Percentiles rank a stretch among this genome's conserved stretches.
phyloP scores from a whole-genome alignment of 805 yeast species.

The Danielozyma ontarioensis region DNA sequence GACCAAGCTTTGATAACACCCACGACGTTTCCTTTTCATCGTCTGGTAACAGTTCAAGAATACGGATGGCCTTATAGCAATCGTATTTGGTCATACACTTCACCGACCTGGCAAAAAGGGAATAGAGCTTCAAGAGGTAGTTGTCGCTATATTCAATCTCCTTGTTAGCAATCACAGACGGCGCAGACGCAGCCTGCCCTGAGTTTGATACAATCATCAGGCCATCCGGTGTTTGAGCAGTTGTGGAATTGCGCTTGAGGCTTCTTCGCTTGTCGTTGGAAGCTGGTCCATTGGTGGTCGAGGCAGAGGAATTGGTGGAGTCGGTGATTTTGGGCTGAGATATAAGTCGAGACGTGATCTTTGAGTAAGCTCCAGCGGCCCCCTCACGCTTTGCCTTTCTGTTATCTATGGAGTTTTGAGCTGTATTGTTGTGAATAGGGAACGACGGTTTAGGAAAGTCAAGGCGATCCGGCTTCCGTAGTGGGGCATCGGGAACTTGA shows the following conservation, averaged over 20 bases:
- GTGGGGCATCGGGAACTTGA: conserved; percentile 33
- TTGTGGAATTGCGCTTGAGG: conserved; percentile 7
- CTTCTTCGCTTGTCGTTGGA: conserved; percentile 7
- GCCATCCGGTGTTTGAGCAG: conserved; percentile 2
- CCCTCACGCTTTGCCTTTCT: conserved; percentile 25
- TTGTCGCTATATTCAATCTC: conserved; percentile 32
- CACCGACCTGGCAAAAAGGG: conserved; percentile 54
- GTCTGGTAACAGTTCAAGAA: conserved; percentile 59
- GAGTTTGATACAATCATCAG: neutral
- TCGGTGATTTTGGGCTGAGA: conserved; percentile 28
- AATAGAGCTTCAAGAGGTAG: conserved; percentile 43
- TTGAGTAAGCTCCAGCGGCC: conserved; percentile 39
- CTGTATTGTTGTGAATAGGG: conserved; percentile 9
- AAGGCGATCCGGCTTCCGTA: conserved; percentile 24
- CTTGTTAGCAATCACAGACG: conserved; percentile 9
- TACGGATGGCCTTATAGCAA: conserved; percentile 72
- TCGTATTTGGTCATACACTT: conserved; percentile 63
- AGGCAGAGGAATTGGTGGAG: neutral
- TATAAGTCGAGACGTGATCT: conserved; percentile 44
- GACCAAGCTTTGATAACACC: conserved; percentile 76
- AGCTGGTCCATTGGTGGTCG: conserved; percentile 1
- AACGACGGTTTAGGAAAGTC: conserved; percentile 29
- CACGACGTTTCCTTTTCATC: conserved; percentile 70
- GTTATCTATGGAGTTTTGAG: conserved; percentile 2
- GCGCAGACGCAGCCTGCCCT: conserved; percentile 6